Percentiles rank a stretch among this genome's conserved stretches.
Conservation (phyloP, 345 rosid species). For the Balakata baccata region DNA sequence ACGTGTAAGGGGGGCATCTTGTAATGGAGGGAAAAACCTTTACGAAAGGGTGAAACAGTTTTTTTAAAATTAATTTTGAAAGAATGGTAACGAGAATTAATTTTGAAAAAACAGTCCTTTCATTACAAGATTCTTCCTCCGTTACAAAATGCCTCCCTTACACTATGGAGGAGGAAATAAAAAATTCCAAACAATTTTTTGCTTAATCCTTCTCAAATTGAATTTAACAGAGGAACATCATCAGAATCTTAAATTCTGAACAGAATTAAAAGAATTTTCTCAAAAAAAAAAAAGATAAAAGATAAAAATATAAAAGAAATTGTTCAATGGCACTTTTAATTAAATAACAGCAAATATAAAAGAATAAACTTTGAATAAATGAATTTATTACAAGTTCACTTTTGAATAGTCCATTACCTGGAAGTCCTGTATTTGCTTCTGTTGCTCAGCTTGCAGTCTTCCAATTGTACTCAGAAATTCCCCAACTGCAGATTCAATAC, state of each 20-base stretch:
- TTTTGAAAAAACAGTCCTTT: no score
- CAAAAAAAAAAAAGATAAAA: neutral
- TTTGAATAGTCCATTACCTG: conserved; percentile 43
- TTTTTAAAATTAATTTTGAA: no score
- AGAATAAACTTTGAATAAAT: neutral
- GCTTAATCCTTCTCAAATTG: neutral
- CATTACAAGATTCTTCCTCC: no score
- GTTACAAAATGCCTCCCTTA: no score
- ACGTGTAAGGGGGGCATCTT: no score
- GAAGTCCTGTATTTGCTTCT: conserved; percentile 77
- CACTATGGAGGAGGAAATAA: no score
- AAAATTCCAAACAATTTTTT: neutral
- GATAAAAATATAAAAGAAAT: neutral
- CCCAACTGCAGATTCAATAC: conserved; percentile 73
- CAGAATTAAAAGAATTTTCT: neutral
- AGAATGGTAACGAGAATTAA: no score
- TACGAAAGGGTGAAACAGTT: no score
- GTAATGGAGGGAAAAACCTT: no score
- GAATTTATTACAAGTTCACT: neutral
- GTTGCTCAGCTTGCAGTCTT: conserved; percentile 85
- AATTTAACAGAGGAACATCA: neutral
- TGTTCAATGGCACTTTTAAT: neutral
- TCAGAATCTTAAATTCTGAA: neutral
- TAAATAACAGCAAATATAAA: neutral
- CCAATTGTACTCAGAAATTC: conserved; percentile 71